Base-by-base conservation (phyloP, 2,329 filamentous ascomycete genomes). In the Xylaria sp. region DNA sequence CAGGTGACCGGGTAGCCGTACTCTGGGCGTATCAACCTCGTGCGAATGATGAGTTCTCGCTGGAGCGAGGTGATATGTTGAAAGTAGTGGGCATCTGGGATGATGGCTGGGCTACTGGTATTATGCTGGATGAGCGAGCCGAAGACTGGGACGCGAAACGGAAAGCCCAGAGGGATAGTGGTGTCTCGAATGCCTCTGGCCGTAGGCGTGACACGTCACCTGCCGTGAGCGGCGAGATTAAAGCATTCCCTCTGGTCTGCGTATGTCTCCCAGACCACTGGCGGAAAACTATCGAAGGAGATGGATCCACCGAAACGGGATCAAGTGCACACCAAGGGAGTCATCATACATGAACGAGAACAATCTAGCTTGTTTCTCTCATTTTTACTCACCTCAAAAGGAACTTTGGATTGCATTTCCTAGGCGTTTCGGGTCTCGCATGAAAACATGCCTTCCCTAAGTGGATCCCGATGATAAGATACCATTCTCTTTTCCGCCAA, bases 71-170 rank as follows among this genome's bases (percentile, higher is more conserved):
- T 63, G 96, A 99, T 78, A 98, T 99, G 94, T 87, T 99, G 77
- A 98, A 98, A 83, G 91, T 99, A 15, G 92, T 98, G 39, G 96
- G 96, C 71, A 99, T 99, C 74, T 99, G 96, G 96, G 96, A 99
- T 77, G 96, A 99, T 79, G 96, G 96, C 56, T 99, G 96, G 96
- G 96, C 96, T 12, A 99, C 96, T 1, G 96, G 96, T 76, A 88
- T 98, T 65, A 87, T 97, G 78, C 84, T 97, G 65, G 87, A 91
- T 63, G 93, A 97, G 76, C 88, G 89, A 65, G 94, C 94, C 2
- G 95, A 98, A 70, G 93, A 98, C 72, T 98, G 94, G 90, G 93
- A 97, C 75, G 87, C 88, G 52, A 88, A 91, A 72, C 88, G 89
- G 76, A 90, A 92, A 76, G 84, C 90, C 41, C 94, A 97, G 78